Conservation (phyloP, 495 filamentous ascomycete genomes). For the Melanomma pulvis-pyrius region DNA sequence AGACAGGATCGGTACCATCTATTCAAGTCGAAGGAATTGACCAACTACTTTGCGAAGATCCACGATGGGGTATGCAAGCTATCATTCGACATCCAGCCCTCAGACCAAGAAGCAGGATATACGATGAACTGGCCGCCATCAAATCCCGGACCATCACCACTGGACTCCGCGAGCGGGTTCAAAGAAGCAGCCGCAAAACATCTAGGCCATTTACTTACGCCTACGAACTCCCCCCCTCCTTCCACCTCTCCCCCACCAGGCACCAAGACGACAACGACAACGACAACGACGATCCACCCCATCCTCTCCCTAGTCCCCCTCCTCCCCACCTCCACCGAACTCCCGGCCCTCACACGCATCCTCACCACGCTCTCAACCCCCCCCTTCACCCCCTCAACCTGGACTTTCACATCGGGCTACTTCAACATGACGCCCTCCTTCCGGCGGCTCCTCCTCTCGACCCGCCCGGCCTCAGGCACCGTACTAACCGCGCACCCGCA, state of each 20-base stretch:
- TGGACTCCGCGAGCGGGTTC: slow-evolving; percentile 68
- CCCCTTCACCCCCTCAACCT: slow-evolving; percentile 66
- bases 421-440: slow-evolving; percentile 91
- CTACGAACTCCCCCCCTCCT: slow-evolving; percentile 43
- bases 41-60: slow-evolving; percentile 79
- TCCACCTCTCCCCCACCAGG: too few relatives aligned
- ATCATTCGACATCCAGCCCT: slow-evolving; percentile 75
- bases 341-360: slow-evolving; percentile 74
- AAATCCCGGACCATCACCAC: slow-evolving; percentile 72
- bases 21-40: slow-evolving; percentile 74
- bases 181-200: slow-evolving; percentile 66
- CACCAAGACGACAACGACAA: not conserved
- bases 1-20: slow-evolving; percentile 94
- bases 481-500: slow-evolving; percentile 91
- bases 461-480: slow-evolving; percentile 67
- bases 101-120: slow-evolving; percentile 60
- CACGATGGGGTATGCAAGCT: slow-evolving; percentile 76
- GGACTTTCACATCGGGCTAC: slow-evolving; percentile 97
- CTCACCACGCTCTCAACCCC: slow-evolving; percentile 65
- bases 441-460: slow-evolving; percentile 74
- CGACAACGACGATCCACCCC: slow-evolving; percentile 74
- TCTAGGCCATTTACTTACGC: slow-evolving; percentile 66
- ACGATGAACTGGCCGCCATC: slow-evolving; percentile 74
- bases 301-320: slow-evolving; percentile 84
- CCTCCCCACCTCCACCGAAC: slow-evolving; percentile 84